A percentile compares a stretch with the other conserved stretches of the same genome.
These are phyloP conservation scores for Blastobotrys elegans DNA, from an alignment of 1,139 yeast genomes.

Conservation along the genomic window DNA sequence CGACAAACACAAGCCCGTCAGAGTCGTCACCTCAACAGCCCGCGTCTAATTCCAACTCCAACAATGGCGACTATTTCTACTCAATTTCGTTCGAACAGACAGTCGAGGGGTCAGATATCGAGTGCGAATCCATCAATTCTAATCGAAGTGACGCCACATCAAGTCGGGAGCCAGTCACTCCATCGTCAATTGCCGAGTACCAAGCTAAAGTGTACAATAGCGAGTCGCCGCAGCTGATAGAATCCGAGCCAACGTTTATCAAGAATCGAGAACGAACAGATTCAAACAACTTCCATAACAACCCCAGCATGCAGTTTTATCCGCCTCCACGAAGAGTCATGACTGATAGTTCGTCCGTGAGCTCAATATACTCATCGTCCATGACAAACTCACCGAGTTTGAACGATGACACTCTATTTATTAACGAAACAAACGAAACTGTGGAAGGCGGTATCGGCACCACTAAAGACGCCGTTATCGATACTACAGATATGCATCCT, in stretches of 20 bases:
- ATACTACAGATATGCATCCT: neutral
- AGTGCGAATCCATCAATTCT: constrained; percentile 8
- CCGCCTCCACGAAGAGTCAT: neutral
- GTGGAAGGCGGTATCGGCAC: constrained; percentile 1
- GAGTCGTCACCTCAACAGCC: neutral
- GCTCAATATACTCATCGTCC: constrained; percentile 11
- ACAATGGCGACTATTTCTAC: constrained; percentile 24
- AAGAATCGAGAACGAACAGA: neutral
- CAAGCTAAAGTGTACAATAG: neutral
- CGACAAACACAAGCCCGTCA: constrained; percentile 6
- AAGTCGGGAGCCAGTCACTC: constrained; percentile 16
- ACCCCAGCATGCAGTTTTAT: neutral
- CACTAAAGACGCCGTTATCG: too few species aligned
- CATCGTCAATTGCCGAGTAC: constrained; percentile 8
- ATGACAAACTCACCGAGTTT: constrained; percentile 3
- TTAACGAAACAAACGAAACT: constrained; percentile 4
- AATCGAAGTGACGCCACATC: constrained; percentile 13
- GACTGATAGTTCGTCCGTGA: constrained; percentile 8
- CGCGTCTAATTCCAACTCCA: neutral
- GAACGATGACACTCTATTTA: constrained; percentile 6
- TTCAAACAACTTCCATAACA: neutral
- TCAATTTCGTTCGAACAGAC: constrained; percentile 27
- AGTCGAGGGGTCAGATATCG: constrained; percentile 9
- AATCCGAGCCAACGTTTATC: neutral
- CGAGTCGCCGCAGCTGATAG: constrained; percentile 1